Conservation (phyloP, 139 green algal genomes). For the Pycnococcus provasolii region DNA sequence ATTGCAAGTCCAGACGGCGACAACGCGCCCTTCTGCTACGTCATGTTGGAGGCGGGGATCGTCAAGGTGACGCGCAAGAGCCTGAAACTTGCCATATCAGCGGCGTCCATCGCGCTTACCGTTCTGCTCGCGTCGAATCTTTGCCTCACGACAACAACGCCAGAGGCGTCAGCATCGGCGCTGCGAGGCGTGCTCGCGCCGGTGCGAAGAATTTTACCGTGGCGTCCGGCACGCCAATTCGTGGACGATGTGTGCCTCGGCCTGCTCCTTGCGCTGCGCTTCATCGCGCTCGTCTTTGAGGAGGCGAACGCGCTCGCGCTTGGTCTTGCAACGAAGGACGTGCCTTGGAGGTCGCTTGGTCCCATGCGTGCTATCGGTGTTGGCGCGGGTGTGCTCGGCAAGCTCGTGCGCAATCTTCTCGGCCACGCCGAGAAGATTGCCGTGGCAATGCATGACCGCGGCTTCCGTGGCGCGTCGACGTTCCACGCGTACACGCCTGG, state of each 20-base stretch:
- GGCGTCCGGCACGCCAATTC: slow-evolving; percentile 33
- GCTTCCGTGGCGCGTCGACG: slow-evolving; percentile 5
- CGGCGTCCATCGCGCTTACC: slow-evolving; percentile 52
- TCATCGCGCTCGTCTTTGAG: slow-evolving; percentile 73
- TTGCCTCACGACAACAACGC: slow-evolving; percentile 66
- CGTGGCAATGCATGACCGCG: background rate
- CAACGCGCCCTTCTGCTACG: slow-evolving; percentile 14
- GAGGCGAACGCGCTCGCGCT: slow-evolving; percentile 65
- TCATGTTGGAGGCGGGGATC: slow-evolving; percentile 10
- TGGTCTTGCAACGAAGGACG: slow-evolving; percentile 54
- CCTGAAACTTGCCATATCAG: slow-evolving; percentile 20
- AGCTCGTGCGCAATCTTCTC: slow-evolving; percentile 31
- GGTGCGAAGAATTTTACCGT: slow-evolving; percentile 14
- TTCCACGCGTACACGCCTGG: slow-evolving; percentile 6
- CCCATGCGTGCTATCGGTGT: slow-evolving; percentile 10
- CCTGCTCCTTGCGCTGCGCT: slow-evolving; percentile 72
- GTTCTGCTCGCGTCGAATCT: slow-evolving; percentile 58
- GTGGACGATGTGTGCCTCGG: slow-evolving; percentile 53
- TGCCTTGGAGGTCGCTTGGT: slow-evolving; percentile 32
- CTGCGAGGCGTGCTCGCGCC: slow-evolving; percentile 47
- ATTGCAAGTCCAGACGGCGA: background rate
- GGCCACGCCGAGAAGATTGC: slow-evolving; percentile 22
- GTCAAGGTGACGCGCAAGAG: background rate
- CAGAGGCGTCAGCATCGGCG: slow-evolving; percentile 57
- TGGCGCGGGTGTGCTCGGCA: slow-evolving; percentile 2